A percentile compares a stretch with the other conserved stretches of the same genome.
Evolutionary conservation across 2,329 filamentous ascomycete species (phyloP).

Genomic region (Helminthosporium solani): DNA sequence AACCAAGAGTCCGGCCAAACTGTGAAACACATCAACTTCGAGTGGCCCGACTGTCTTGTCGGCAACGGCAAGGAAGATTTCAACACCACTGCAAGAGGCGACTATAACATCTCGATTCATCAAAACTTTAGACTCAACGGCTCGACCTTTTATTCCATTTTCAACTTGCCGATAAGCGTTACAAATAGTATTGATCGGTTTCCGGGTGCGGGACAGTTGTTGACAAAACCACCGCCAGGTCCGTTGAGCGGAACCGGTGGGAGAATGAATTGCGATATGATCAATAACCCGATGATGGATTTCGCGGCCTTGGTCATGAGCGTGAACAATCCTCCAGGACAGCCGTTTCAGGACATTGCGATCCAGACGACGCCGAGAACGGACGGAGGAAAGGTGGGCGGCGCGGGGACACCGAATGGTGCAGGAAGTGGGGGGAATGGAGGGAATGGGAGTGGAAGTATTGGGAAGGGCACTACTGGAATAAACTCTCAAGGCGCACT

Average conservation of each 20-base stretch:
- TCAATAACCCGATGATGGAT: slow-evolving; percentile 32
- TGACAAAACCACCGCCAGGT: slow-evolving; percentile 35
- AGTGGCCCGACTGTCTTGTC: slow-evolving; percentile 68
- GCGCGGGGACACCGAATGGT: slow-evolving; percentile 16
- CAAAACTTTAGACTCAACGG: slow-evolving; percentile 68
- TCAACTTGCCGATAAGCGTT: slow-evolving; percentile 67
- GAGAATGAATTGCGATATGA: slow-evolving; percentile 29
- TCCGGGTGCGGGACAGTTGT: slow-evolving; percentile 32
- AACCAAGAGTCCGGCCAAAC: slow-evolving; percentile 64
- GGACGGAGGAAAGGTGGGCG: slow-evolving; percentile 32
- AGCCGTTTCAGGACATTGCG: slow-evolving; percentile 31
- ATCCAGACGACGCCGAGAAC: slow-evolving; percentile 25
- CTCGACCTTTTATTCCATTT: slow-evolving; percentile 66
- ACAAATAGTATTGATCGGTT: slow-evolving; percentile 61
- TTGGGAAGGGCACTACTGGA: background rate
- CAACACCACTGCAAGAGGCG: slow-evolving; percentile 55
- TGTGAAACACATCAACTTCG: slow-evolving; percentile 72
- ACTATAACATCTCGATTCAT: slow-evolving; percentile 71
- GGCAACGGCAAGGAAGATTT: slow-evolving; percentile 54
- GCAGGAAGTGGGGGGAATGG: slow-evolving; percentile 1
- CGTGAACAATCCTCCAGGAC: slow-evolving; percentile 36
- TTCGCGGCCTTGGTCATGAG: slow-evolving; percentile 26
- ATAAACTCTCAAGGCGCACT: background rate
- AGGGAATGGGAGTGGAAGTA: background rate
- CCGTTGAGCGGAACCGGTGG: slow-evolving; percentile 38